Conservation (phyloP, 2,329 filamentous ascomycete genomes). For the Ophiosphaerella narmari region DNA sequence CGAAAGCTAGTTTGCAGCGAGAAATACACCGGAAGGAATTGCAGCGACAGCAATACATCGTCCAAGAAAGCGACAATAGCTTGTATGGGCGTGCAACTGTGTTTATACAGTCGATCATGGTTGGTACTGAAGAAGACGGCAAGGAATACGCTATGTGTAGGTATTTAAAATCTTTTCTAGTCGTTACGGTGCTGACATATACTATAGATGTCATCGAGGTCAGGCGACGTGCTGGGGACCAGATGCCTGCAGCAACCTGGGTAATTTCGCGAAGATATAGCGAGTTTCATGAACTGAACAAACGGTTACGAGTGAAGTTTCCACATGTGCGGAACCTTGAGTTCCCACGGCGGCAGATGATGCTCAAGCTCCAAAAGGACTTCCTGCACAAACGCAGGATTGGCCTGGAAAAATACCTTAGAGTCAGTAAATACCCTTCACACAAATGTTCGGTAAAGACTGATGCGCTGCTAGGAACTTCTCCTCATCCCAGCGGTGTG, state of each 20-base stretch:
- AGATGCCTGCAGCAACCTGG: constrained; percentile 97
- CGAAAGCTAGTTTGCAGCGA: constrained; percentile 87
- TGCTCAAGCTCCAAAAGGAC: constrained; percentile 96
- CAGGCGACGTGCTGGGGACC: constrained; percentile 84
- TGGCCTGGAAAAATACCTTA: constrained; percentile 82
- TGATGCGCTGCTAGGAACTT: constrained; percentile 60
- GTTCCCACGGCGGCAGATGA: constrained; percentile 87
- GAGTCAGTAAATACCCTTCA: constrained; percentile 25
- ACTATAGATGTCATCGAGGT: constrained; percentile 80
- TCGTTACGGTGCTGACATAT: constrained; percentile 1
- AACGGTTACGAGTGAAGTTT: constrained; percentile 81
- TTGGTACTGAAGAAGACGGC: constrained; percentile 88
- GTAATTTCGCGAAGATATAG: constrained; percentile 90
- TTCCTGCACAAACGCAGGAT: constrained; percentile 87
- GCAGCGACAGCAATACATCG: constrained; percentile 93
- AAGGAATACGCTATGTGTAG: constrained; percentile 86
- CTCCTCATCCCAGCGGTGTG: constrained; percentile 90
- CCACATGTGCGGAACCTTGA: constrained; percentile 87
- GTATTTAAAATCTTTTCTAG: constrained; percentile 22
- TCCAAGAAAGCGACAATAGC: constrained; percentile 97
- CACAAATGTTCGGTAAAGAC: background rate
- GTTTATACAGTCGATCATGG: constrained; percentile 89
- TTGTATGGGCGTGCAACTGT: constrained; percentile 89
- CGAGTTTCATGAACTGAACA: constrained; percentile 95
- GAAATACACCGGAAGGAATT: constrained; percentile 94